Base-by-base conservation (phyloP, 164 flowering plant species). In the Magnolia changhungtana region DNA sequence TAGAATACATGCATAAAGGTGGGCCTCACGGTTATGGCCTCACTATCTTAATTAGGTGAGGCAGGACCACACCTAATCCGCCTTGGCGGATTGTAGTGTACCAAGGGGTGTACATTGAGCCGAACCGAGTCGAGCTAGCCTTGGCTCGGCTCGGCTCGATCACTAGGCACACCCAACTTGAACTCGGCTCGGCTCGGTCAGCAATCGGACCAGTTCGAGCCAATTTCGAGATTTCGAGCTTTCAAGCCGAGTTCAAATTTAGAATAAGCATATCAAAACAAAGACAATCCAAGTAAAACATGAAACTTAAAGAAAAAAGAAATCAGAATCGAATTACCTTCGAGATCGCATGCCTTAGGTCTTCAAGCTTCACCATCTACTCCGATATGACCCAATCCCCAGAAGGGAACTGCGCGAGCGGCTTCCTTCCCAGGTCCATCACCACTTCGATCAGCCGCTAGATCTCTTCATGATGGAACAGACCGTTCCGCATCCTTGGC, bases 391-490 rank as follows among this genome's bases (percentile, higher is more conserved):
- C 78, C 90, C 89, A 93, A 86, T 96, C 99, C 7, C 98, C 98
- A 0, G 95, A 88, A 2, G 99, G 99, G 76, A 96, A 96, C 84
- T 97, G 78, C 2, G 97, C 99, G 58, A 96, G 80, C 9, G 98
- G 97, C 81, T 86, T 84, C 84, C 99, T 87, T 14, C 98, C 99
- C 83, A 96, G 85, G 82, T 96, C 99, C 94, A 96, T 81, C 29
- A 96, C 98, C 59, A 92, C 92, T 78, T 96, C 99, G 79, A 96
- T 91, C 83, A 96, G 80, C 67, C 83, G 80, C 74, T 83, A 85
- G 74, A 96, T 81, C 84, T 92, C 93, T 13, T 72, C 70, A 66
- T 93, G 96, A 77, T 71, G 18, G 18, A 70, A 71, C 69, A 93
- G 78, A 73, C 82, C 87, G 13, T 73, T 82, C 76, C 94, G 85